These are phyloP conservation scores for Acorus calamus DNA, from an alignment of 106 monocot genomes.

Conservation along the genomic window DNA sequence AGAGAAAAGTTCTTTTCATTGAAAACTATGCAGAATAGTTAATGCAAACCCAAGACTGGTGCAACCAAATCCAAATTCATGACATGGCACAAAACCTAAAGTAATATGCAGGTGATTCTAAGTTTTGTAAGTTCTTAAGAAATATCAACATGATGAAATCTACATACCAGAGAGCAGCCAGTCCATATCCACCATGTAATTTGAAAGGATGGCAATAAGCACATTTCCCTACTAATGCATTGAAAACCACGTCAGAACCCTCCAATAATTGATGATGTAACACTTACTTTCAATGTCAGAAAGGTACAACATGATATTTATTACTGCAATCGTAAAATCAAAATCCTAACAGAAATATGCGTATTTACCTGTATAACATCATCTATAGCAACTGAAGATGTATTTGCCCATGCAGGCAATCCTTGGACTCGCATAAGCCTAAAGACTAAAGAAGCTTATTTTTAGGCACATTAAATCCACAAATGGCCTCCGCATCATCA, in stretches of 20 bases:
- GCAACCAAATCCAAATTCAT: too few relatives aligned
- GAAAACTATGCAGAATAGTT: too few relatives aligned
- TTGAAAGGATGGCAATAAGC: constrained; percentile 82
- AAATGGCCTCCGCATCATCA: constrained; percentile 25
- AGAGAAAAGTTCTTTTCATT: too few relatives aligned
- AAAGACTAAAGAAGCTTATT: constrained; percentile 30
- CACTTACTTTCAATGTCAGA: background rate
- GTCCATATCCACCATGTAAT: constrained; percentile 97
- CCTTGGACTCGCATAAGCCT: constrained; percentile 78
- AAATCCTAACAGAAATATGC: background rate
- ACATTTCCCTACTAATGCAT: constrained; percentile 58
- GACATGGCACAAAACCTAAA: too few relatives aligned
- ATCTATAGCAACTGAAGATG: constrained; percentile 55
- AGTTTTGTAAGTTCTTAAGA: too few relatives aligned
- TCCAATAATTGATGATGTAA: background rate
- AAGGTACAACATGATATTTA: background rate
- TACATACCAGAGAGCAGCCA: constrained; percentile 84
- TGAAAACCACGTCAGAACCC: background rate
- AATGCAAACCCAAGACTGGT: too few relatives aligned
- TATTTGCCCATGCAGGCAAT: constrained; percentile 76
- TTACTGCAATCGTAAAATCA: background rate
- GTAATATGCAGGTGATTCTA: too few relatives aligned
- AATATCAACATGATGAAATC: background rate
- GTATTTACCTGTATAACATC: constrained; percentile 81
- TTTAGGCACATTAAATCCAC: constrained; percentile 31